phyloP scores from a whole-genome alignment of 2,329 filamentous ascomycete genomes.

The Aspergillus chevalieri region DNA sequence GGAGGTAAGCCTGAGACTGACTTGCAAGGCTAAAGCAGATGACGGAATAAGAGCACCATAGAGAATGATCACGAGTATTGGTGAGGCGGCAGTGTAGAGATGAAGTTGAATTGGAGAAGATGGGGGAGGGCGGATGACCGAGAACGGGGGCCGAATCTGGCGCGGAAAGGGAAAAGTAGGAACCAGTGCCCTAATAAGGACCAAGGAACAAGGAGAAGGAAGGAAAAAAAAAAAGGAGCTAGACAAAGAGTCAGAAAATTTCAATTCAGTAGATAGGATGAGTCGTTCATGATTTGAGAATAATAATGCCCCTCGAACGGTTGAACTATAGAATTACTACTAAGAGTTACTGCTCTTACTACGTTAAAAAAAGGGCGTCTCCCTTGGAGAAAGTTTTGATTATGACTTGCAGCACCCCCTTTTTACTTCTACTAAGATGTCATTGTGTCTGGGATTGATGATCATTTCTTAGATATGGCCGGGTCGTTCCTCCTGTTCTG shows the following conservation, averaged over 20 bases:
- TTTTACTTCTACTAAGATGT: neutral
- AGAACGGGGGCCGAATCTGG: neutral
- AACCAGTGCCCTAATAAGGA: neutral
- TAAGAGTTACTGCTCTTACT: neutral
- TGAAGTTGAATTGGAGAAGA: constrained; percentile 2
- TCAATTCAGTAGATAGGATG: neutral
- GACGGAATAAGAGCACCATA: too few relatives aligned
- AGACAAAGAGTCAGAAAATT: neutral
- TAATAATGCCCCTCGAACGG: neutral
- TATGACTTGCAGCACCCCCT: neutral
- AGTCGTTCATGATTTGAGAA: too few relatives aligned
- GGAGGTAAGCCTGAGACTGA: too few relatives aligned
- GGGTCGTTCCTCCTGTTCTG: neutral
- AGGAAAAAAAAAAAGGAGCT: neutral
- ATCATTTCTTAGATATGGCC: neutral
- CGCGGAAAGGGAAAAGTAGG: neutral
- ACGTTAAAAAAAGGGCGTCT: neutral
- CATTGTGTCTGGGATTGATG: neutral
- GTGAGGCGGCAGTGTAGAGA: neutral
- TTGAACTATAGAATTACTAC: neutral
- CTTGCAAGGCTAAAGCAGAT: too few relatives aligned
- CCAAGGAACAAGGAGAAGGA: constrained; percentile 1
- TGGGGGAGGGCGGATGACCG: neutral
- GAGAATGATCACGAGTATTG: neutral
- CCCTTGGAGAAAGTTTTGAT: neutral